Conservation (phyloP, 208 protist species). For the Sergeia podlipaevii region DNA sequence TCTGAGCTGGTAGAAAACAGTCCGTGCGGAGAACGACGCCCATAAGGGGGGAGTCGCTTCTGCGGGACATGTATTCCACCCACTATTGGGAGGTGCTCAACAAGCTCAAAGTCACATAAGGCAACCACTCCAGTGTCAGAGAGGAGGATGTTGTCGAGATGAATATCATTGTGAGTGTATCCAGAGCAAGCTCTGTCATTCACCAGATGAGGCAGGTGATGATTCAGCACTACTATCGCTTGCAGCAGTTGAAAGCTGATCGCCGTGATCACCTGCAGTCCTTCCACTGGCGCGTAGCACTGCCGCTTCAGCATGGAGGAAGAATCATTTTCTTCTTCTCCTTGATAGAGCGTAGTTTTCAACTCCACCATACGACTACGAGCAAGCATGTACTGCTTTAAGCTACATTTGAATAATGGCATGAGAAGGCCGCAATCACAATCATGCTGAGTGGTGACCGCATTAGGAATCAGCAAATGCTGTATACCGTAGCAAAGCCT, state of each 20-base stretch:
- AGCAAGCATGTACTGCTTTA: slow-evolving; percentile 51
- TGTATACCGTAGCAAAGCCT: too few relatives aligned
- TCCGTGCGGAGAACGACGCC: slow-evolving; percentile 60
- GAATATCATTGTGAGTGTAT: slow-evolving; percentile 84
- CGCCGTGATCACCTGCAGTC: slow-evolving; percentile 31
- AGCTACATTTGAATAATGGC: slow-evolving; percentile 57
- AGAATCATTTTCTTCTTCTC: not conserved
- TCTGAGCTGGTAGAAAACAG: slow-evolving; percentile 54
- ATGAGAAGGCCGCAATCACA: slow-evolving; percentile 64
- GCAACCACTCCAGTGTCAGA: slow-evolving; percentile 37
- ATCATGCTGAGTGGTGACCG: too few relatives aligned
- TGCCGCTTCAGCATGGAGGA: slow-evolving; percentile 12
- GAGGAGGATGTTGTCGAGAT: slow-evolving; percentile 77
- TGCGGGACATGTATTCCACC: too few relatives aligned
- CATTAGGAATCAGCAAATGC: slow-evolving; percentile 62
- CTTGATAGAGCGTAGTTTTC: too few relatives aligned
- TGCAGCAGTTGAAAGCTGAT: slow-evolving; percentile 69
- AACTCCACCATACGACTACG: not conserved
- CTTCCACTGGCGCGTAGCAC: slow-evolving; percentile 37
- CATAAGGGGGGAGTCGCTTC: slow-evolving; percentile 52
- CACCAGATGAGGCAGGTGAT: slow-evolving; percentile 44
- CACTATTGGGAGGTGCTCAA: slow-evolving; percentile 25
- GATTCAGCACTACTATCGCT: slow-evolving; percentile 45
- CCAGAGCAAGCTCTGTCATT: slow-evolving; percentile 21
- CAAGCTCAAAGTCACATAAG: slow-evolving; percentile 87